Conservation (phyloP, 1,139 yeast genomes). For the Insectozyma bohioensis region DNA sequence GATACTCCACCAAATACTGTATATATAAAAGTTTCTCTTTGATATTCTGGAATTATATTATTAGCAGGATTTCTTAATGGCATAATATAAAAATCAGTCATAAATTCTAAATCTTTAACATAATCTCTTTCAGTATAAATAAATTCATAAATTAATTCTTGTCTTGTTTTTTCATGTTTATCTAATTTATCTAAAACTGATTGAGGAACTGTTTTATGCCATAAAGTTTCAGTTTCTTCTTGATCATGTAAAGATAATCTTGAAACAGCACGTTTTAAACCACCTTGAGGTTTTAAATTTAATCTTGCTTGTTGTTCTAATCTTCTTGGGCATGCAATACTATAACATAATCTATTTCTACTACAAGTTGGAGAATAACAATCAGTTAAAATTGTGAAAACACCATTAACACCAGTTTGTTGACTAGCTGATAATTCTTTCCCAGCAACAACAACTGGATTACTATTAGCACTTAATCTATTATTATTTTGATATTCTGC, state of each 20-base stretch:
- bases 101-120: conserved; percentile 89
- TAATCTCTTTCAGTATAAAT: conserved; percentile 93
- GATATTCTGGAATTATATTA: conserved; percentile 82
- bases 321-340: conserved; percentile 96
- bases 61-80: conserved; percentile 75
- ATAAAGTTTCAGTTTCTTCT: conserved; percentile 82
- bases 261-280: conserved; percentile 79
- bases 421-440: conserved; percentile 16
- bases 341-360: conserved; percentile 81
- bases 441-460: conserved; percentile 5
- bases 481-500: conserved; percentile 8
- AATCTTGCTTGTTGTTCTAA: conserved; percentile 93
- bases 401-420: conserved; percentile 70
- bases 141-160: conserved; percentile 92
- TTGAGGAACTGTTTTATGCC: conserved; percentile 93
- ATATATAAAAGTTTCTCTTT: conserved; percentile 85
- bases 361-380: conserved; percentile 98
- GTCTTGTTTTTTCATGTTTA: conserved; percentile 86
- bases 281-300: conserved; percentile 86
- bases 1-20: conserved; percentile 89
- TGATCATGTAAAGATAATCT: conserved; percentile 73
- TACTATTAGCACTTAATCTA: conserved; percentile 1
- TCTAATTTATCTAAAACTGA: conserved; percentile 76
- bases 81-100: conserved; percentile 91
- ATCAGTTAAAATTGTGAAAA: conserved; percentile 86